Conservation (phyloP, 352 stramenopile genomes). For the Blastocystis hominis region DNA sequence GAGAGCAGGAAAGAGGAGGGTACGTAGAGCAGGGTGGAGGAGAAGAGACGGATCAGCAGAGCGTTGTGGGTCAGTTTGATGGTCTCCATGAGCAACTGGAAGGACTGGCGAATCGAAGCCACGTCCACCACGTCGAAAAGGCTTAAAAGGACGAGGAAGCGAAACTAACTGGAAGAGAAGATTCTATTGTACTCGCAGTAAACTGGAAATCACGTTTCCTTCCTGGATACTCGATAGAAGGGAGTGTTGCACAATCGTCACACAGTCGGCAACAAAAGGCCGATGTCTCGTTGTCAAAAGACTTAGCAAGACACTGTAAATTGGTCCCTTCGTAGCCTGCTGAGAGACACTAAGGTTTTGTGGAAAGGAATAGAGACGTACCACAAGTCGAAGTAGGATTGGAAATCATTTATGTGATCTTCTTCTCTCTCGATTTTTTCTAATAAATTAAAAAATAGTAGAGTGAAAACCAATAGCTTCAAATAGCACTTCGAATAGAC, state of each 20-base stretch:
- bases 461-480: not conserved
- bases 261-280: not conserved
- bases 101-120: not conserved
- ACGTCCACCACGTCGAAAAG: not conserved
- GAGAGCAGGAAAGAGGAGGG: not conserved
- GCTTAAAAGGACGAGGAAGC: not conserved
- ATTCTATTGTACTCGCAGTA: not conserved
- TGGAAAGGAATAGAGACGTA: not conserved
- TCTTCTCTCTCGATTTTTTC: not conserved
- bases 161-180: not conserved
- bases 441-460: not conserved
- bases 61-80: constrained; percentile 3
- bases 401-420: not conserved
- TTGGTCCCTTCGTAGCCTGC: constrained; percentile 6
- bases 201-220: not conserved
- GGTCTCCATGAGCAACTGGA: not conserved
- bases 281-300: not conserved
- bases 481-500: not conserved
- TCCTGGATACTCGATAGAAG: not conserved
- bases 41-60: not conserved
- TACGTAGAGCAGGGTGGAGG: constrained; percentile 28
- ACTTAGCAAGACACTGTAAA: not conserved
- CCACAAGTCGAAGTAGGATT: constrained; percentile 40
- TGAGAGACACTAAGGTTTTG: constrained; percentile 17
- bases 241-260: constrained; percentile 3